Percentiles rank a stretch among this genome's conserved stretches.
phyloP scores from a whole-genome alignment of 129 eudicot species.

The Lactuca sativa region DNA sequence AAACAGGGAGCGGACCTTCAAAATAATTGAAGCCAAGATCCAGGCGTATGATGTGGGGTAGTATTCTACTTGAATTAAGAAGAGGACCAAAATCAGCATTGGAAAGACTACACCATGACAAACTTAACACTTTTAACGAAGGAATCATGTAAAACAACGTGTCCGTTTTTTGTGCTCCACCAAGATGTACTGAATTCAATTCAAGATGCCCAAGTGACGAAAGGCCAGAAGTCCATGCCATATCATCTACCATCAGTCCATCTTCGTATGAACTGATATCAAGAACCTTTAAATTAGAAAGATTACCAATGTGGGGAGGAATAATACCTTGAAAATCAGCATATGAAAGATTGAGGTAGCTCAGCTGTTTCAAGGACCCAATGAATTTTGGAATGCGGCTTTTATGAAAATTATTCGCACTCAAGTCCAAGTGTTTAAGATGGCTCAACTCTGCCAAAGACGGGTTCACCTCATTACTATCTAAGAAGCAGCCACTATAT shows the following conservation, averaged over 20 bases:
- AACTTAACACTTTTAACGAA: not conserved
- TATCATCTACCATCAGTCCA: not conserved
- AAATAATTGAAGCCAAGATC: not conserved
- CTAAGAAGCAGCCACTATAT: no score
- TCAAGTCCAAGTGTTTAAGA: constrained; percentile 1
- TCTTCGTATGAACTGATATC: not conserved
- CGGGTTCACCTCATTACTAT: not conserved
- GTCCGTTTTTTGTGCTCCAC: not conserved
- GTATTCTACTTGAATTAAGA: not conserved
- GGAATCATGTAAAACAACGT: not conserved
- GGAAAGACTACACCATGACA: not conserved
- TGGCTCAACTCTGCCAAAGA: no score
- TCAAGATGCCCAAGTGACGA: not conserved
- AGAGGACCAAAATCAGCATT: not conserved
- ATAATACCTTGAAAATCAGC: no score
- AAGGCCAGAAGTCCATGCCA: not conserved
- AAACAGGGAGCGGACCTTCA: not conserved
- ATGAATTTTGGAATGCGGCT: no score
- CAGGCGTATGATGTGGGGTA: not conserved
- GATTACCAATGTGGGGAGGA: no score
- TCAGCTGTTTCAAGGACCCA: no score
- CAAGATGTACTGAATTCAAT: not conserved
- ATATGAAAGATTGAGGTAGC: no score
- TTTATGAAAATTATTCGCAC: not conserved
- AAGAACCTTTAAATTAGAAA: not conserved